Conservation (phyloP, 2,329 filamentous ascomycete genomes). For the Ophiognomonia clavigignenti-juglandacearum region DNA sequence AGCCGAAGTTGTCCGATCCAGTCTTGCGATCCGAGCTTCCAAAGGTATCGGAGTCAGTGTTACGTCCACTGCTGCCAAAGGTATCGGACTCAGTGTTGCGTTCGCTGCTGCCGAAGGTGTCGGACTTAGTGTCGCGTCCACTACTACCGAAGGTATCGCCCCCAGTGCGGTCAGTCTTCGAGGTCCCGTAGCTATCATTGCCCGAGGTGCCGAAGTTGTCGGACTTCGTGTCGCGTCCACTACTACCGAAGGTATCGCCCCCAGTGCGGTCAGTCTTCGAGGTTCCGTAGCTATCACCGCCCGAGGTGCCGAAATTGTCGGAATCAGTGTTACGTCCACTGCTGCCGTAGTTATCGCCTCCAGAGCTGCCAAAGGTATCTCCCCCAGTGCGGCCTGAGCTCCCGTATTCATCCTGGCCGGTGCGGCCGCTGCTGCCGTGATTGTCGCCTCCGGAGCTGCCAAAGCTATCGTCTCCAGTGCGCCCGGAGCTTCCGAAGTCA, state of each 20-base stretch:
- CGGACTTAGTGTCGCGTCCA: conserved; percentile 4
- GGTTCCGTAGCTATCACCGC: conserved; percentile 2
- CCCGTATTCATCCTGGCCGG: conserved; percentile 1
- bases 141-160: background rate
- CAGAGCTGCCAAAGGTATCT: conserved; percentile 8
- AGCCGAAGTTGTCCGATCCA: conserved; percentile 6
- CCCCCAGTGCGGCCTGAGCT: conserved; percentile 1
- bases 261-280: background rate
- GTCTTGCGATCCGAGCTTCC: conserved; percentile 5
- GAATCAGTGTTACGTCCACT: conserved; percentile 4
- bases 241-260: background rate
- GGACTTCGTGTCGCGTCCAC: conserved; percentile 1
- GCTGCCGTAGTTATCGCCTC: conserved; percentile 12
- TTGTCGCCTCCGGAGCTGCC: conserved; percentile 16
- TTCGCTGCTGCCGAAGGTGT: conserved; percentile 8
- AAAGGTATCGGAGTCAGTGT: no score
- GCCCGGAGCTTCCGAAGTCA: conserved; percentile 2
- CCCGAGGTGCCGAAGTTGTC: conserved; percentile 9
- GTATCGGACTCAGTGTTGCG: no score
- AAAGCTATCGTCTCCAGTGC: conserved; percentile 16
- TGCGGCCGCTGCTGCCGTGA: background rate
- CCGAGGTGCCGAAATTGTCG: background rate
- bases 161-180: background rate
- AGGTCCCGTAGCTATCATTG: conserved; percentile 1
- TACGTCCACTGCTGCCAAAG: no score